Evolutionary conservation across 257 asterid species (phyloP), one percentile per base, ranked within the genome.

Genomic region (Dorcoceras hygrometricum): DNA sequence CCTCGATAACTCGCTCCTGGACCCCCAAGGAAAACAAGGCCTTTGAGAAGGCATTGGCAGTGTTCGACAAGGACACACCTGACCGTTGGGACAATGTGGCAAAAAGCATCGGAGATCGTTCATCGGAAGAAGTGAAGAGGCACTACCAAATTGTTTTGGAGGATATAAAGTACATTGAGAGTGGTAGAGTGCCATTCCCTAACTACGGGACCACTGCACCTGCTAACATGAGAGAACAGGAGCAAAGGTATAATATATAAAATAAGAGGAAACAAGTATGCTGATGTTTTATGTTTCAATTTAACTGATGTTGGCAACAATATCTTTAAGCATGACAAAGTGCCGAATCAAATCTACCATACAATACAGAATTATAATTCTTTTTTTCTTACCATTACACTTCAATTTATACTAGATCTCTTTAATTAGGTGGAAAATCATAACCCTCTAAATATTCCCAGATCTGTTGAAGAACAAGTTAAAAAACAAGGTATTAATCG

Each of bases 81-180:
- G 96, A 89, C 62, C 91, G 96, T 8, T 91, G 98, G 98, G 71
- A 72, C 62, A 89, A 89, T 22, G 88, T 91, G 43, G 98, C 98
- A 0, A 73, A 72, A 65, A 94, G 91, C 1, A 86, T 91, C 0
- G 95, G 85, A 0, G 82, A 84, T 1, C 90, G 90, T 53, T 85
- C 96, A 0, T 77, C 73, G 0, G 95, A 84, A 0, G 96, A 89
- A 62, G 98, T 89, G 9, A 85, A 80, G 73, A 71, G 59, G 58
- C 98, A 91, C 64, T 91, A 87, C 16, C 77, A 89, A 61, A 23
- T 75, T 20, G 91, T 91, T 4, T 71, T 91, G 2, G 77, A 84
- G 20, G 98, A 91, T 68, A 64, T 91, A 19, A 66, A 66, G 4
- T 53, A 57, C 29, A 91, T 91, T 16, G 96, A 91, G 78, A 77